Percentiles rank a stretch among this genome's conserved stretches.
Conservation (phyloP, 805 yeast genomes). For the Starmerella lactis-condensi region DNA sequence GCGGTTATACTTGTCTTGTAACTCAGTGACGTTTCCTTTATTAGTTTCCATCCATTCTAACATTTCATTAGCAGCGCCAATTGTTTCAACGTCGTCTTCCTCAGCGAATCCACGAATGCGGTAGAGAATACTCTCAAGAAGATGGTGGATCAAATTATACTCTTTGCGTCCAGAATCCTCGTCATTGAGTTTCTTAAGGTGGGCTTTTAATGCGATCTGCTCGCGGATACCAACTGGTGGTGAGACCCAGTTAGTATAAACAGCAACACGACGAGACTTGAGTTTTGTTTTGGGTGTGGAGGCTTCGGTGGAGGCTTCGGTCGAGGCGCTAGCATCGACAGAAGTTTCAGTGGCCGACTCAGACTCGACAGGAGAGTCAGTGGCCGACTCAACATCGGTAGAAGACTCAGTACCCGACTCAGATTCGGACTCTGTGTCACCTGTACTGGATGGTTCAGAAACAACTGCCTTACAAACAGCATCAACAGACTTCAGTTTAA, state of each 20-base stretch:
- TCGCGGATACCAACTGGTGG: conserved; percentile 33
- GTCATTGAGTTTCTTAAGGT: conserved; percentile 34
- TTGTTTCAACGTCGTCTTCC: conserved; percentile 7
- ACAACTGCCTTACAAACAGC: conserved; percentile 13
- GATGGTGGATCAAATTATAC: conserved; percentile 43
- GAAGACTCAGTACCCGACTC: conserved; percentile 9
- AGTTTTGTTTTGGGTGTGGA: conserved; percentile 15
- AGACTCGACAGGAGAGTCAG: conserved; percentile 3
- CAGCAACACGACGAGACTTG: conserved; percentile 12
- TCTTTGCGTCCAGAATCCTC: conserved; percentile 37
- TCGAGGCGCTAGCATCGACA: conserved; percentile 6
- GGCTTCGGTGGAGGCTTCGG: conserved; percentile 1
- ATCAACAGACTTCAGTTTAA: conserved; percentile 10
- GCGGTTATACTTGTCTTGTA: conserved; percentile 7
- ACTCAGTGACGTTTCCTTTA: conserved; percentile 10
- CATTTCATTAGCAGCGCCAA: conserved; percentile 6
- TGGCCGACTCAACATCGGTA: conserved; percentile 5
- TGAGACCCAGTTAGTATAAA: conserved; percentile 23
- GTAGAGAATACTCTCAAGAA: conserved; percentile 58
- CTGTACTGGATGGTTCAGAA: not conserved
- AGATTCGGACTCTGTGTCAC: conserved; percentile 3
- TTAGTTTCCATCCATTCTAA: conserved; percentile 15
- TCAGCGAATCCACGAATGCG: conserved; percentile 32
- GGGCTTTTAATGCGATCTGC: conserved; percentile 29
- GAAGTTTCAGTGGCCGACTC: conserved; percentile 2